These are phyloP conservation scores for Crassisporium funariophilum DNA, from an alignment of 768 basidiomycete species.

Conservation along the genomic window DNA sequence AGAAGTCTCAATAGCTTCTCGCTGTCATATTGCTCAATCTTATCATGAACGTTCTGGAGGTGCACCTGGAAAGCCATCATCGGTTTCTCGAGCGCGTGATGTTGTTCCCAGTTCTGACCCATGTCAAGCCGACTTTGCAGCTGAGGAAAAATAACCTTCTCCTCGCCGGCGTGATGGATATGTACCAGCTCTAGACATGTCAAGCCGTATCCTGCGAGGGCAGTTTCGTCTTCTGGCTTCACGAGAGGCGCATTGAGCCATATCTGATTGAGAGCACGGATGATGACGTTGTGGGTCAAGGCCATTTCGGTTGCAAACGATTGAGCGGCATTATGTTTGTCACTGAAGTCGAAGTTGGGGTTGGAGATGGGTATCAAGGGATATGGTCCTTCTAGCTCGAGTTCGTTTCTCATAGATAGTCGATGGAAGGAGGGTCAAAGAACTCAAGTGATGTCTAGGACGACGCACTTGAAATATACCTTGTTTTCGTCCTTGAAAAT, in stretches of 20 bases:
- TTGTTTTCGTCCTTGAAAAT: too few species aligned
- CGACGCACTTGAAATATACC: too few species aligned
- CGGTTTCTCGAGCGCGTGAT: slow-evolving; percentile 11
- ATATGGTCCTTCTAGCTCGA: slow-evolving; percentile 12
- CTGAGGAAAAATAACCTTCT: slow-evolving; percentile 12
- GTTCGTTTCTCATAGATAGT: background rate
- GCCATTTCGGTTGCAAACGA: slow-evolving; percentile 18
- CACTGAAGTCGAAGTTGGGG: slow-evolving; percentile 8
- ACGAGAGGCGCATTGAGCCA: slow-evolving; percentile 21
- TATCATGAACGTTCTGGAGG: slow-evolving; percentile 5
- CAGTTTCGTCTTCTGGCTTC: slow-evolving; percentile 7
- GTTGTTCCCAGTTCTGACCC: slow-evolving; percentile 17
- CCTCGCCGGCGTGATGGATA: slow-evolving; percentile 11
- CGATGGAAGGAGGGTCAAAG: too few species aligned
- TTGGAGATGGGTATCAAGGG: slow-evolving; percentile 10
- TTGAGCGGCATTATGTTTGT: slow-evolving; percentile 6
- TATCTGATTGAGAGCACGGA: slow-evolving; percentile 20
- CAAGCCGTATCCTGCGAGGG: slow-evolving; percentile 15
- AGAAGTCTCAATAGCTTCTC: slow-evolving; percentile 9
- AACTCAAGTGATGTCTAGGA: too few species aligned
- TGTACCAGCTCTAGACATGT: slow-evolving; percentile 11
- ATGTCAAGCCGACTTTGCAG: slow-evolving; percentile 19
- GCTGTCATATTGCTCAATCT: slow-evolving; percentile 6
- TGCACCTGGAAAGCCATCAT: slow-evolving; percentile 15
- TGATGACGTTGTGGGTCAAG: slow-evolving; percentile 21